Conservation (phyloP, 176 grass and related monocot genomes). For the Echinochloa phyllopogon region DNA sequence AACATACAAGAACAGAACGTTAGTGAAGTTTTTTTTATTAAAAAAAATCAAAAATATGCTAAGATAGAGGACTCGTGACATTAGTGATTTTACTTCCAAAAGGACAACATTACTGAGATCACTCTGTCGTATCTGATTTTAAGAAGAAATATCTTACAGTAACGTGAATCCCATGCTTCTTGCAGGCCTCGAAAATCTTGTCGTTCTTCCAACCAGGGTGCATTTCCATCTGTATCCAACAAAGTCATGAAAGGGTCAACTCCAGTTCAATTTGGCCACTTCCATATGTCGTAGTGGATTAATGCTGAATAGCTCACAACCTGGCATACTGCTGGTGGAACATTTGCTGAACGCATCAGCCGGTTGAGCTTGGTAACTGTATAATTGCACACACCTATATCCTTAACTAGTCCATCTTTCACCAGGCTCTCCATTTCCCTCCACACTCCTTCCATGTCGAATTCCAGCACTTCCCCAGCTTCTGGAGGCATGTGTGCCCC, state of each 20-base stretch:
- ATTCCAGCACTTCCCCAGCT: conserved; percentile 70
- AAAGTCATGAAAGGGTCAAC: neutral
- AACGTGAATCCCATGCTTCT: conserved; percentile 72
- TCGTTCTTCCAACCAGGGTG: conserved; percentile 91
- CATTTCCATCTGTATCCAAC: conserved; percentile 72
- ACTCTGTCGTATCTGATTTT: neutral
- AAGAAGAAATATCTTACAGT: conserved; percentile 59
- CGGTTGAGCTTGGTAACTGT: conserved; percentile 69
- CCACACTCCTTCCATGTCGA: conserved; percentile 89
- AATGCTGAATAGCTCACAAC: conserved; percentile 35
- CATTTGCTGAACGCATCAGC: conserved; percentile 51
- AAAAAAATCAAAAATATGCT: neutral
- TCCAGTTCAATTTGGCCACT: neutral
- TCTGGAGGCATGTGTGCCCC: conserved; percentile 62
- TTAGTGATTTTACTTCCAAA: neutral
- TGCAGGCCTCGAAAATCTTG: conserved; percentile 74
- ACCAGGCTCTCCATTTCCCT: conserved; percentile 76
- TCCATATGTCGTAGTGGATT: neutral
- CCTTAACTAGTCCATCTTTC: conserved; percentile 66
- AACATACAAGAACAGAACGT: neutral
- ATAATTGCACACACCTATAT: conserved; percentile 73
- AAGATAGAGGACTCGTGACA: neutral
- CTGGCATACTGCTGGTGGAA: conserved; percentile 75
- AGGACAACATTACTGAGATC: neutral
- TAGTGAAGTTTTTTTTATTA: neutral